Evolutionary conservation across 2,329 filamentous ascomycete species (phyloP), one percentile per base, ranked within the genome.

Genomic region (Neofusicoccum laricinum): DNA sequence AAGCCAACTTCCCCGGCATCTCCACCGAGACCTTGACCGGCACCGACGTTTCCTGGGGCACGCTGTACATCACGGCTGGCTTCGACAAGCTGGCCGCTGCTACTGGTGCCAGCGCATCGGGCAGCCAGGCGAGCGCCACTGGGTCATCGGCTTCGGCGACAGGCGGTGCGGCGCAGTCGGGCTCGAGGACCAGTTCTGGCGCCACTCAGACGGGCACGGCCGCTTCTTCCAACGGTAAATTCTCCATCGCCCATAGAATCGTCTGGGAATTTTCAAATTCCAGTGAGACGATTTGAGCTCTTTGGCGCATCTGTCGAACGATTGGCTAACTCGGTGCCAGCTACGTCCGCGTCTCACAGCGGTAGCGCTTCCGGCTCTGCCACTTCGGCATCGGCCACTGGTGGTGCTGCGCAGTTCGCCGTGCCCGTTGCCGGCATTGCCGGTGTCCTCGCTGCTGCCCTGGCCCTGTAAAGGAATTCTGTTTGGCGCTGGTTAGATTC

Each of bases 1-100:
- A 69, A 34, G 71, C 71, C 1, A 73, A 73, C 48, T 68, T 67
- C 45, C 71, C 71, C 2, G 71, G 72, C 4, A 65, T 58, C 11
- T 68, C 65, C 30, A 72, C 70, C 1, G 51, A 30, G 43, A 71
- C 67, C 2, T 62, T 61, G 19, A 61, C 58, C 34, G 58, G 58
- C 58, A 40, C 58, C 46, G 64, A 66, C 41, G 17, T 59, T n/a
- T 17, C 46, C 10, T 66, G 59, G n/a, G 46, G 36, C 17, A 40
- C 67, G 36, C 64, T 66, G 15, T 49, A 59, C 15, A 55, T 68
- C 49, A 68, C 66, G 14, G 65, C 65, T 14, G 67, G 67, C 12
- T 36, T 51, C 40, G 61, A 67, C n/a, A 63, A 66, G 55, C 55
- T 68, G 19, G 58, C 46, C 43, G 25, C 45, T 8, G 45, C 36